phyloP scores from a whole-genome alignment of 2,329 filamentous ascomycete species.

The Calycina marina region DNA sequence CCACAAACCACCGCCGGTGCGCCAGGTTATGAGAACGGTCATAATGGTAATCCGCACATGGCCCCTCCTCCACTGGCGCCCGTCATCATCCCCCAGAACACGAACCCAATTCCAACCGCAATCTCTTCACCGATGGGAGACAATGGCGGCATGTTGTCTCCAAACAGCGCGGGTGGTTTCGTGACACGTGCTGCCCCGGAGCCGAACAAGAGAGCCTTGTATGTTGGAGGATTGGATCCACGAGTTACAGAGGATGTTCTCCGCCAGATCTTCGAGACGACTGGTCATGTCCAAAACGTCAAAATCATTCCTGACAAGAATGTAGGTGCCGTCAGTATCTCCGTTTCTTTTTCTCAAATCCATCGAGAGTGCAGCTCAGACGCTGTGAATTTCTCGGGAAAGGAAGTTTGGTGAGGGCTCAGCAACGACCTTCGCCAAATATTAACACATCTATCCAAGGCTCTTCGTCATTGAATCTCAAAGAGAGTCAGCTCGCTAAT shows the following conservation, averaged over 20 bases:
- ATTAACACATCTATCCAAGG: not conserved
- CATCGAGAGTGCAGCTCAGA: slow-evolving; percentile 10
- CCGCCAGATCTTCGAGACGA: slow-evolving; percentile 97
- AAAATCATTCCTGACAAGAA: slow-evolving; percentile 99
- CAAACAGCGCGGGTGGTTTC: slow-evolving; percentile 66
- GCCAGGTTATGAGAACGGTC: slow-evolving; percentile 63
- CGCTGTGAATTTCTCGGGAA: slow-evolving; percentile 13
- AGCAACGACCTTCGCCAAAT: slow-evolving; percentile 6
- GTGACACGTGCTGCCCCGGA: slow-evolving; percentile 85
- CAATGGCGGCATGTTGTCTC: slow-evolving; percentile 62
- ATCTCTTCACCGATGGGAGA: slow-evolving; percentile 73
- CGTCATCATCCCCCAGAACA: slow-evolving; percentile 85
- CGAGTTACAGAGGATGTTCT: slow-evolving; percentile 92
- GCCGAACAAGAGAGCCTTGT: slow-evolving; percentile 95
- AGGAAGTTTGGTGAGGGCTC: slow-evolving; percentile 12
- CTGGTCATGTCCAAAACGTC: slow-evolving; percentile 93
- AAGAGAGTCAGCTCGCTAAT: slow-evolving; percentile 17
- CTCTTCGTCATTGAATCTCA: not conserved
- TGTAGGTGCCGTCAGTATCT: slow-evolving; percentile 45
- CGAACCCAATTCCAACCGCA: slow-evolving; percentile 83
- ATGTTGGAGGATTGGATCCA: slow-evolving; percentile 88
- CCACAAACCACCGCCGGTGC: slow-evolving; percentile 54
- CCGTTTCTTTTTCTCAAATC: slow-evolving; percentile 15
- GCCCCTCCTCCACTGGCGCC: slow-evolving; percentile 76
- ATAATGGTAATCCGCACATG: slow-evolving; percentile 68